Base-by-base conservation (phyloP, 2,329 filamentous ascomycete genomes). In the Xylariaceae sp. region DNA sequence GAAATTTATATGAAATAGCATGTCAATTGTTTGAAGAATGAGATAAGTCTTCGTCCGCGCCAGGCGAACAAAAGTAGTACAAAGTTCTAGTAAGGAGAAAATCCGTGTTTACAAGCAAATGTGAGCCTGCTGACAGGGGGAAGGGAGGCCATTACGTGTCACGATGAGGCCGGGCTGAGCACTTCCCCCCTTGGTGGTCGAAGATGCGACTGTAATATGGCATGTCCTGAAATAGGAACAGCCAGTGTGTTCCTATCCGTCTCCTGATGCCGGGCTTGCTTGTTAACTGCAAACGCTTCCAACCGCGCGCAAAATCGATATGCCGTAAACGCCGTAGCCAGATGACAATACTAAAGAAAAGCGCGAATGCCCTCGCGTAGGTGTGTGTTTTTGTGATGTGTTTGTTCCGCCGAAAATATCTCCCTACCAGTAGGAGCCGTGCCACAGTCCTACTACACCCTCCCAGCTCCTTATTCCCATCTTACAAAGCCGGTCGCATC, bases 281-380 rank as follows among this genome's bases (percentile, higher is more conserved):
- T 5, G 23, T 4, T 30, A 30, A 30, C 23, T 42, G 48, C 3
- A 55, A 60, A 57, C 23, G 15, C 57, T 45, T 51, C 51, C 2
- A 8, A 53, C 52, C 53, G 10, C 49, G 56, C 10, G 34, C 4
- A n/a, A 54, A 42, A 55, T 35, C 54, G 34, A 8, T 23, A 52
- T 30, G 53, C 42, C 56, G 18, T 52, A 35, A 64, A 63, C 62
- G 56, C 62, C 62, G 23, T 54, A 58, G 44, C 60, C 62, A 56
- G 44, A 18, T 47, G 10, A 30, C 23, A 18, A 61, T 18, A 53
- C 57, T 15, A 64, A 63, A 52, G 51, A 30, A 61, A 62, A 61
- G 35, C 55, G 61, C 62, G 61, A 59, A 56, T 57, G 58, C 2
- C 37, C 52, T 63, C 62, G 58, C 58, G 52, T 55, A 44, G 44